These are phyloP conservation scores for Phytophthora citrophthora DNA, from an alignment of 352 stramenopile genomes.

Conservation along the genomic window DNA sequence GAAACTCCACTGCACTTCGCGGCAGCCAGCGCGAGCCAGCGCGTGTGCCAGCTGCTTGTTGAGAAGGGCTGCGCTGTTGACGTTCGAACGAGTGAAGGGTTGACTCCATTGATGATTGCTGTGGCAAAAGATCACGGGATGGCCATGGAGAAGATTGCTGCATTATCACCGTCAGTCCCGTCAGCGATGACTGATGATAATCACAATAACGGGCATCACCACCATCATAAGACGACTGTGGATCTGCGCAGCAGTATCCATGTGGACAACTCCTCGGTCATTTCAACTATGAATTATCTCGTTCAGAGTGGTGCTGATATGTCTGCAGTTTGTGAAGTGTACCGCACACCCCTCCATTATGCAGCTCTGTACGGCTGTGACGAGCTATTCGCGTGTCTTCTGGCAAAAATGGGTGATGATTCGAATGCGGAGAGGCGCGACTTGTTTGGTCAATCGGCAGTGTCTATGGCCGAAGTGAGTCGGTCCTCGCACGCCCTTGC, in stretches of 20 bases:
- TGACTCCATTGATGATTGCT: conserved; percentile 85
- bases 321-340: conserved; percentile 68
- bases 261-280: conserved; percentile 59
- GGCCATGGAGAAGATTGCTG: conserved; percentile 41
- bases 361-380: conserved; percentile 69
- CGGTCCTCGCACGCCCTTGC: conserved; percentile 28
- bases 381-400: conserved; percentile 62
- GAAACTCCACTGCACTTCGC: conserved; percentile 86
- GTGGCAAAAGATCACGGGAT: conserved; percentile 55
- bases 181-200: conserved; percentile 16
- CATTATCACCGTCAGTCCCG: conserved; percentile 29
- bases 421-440: conserved; percentile 60
- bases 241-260: conserved; percentile 54
- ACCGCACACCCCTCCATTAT: conserved; percentile 79
- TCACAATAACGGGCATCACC: conserved; percentile 13
- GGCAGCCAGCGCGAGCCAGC: conserved; percentile 62
- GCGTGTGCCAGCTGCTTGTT: conserved; percentile 74
- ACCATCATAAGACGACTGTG: conserved; percentile 33
- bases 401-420: conserved; percentile 51
- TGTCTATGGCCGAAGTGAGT: conserved; percentile 51
- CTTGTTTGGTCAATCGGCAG: conserved; percentile 70
- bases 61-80: conserved; percentile 75
- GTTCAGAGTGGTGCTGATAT: conserved; percentile 68
- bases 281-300: conserved; percentile 78
- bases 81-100: conserved; percentile 65